A percentile compares a stretch with the other conserved stretches of the same genome.
phyloP scores from a whole-genome alignment of 805 yeast genomes.

The Metschnikowia amazonensis region DNA sequence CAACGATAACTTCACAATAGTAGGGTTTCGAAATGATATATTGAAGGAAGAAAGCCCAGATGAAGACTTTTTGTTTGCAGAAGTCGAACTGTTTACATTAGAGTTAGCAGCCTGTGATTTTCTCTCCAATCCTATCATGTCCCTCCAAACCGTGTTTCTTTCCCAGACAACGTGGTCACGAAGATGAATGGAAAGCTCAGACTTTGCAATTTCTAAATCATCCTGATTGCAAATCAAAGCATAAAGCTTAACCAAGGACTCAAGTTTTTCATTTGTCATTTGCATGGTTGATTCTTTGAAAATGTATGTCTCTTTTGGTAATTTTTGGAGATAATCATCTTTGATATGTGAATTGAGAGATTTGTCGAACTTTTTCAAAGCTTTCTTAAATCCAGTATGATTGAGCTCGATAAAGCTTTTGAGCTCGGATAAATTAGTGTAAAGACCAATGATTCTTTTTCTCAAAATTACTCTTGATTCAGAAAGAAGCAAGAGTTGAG shows the following conservation, averaged over 20 bases:
- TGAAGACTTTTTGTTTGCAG: slow-evolving; percentile 8
- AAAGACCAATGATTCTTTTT: slow-evolving; percentile 43
- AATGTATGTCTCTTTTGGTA: slow-evolving; percentile 37
- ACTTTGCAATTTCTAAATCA: slow-evolving; percentile 42
- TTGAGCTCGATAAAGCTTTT: slow-evolving; percentile 50
- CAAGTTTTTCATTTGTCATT: slow-evolving; percentile 31
- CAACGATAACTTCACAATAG: slow-evolving; percentile 43
- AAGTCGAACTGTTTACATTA: slow-evolving; percentile 5
- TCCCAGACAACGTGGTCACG: slow-evolving; percentile 57
- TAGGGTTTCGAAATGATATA: slow-evolving; percentile 17
- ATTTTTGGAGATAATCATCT: slow-evolving; percentile 44
- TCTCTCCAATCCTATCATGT: slow-evolving; percentile 64
- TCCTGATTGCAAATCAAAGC: slow-evolving; percentile 33
- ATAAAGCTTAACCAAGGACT: slow-evolving; percentile 31
- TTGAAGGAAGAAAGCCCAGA: slow-evolving; percentile 16
- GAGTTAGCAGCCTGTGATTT: slow-evolving; percentile 68
- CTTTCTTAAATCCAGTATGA: slow-evolving; percentile 51
- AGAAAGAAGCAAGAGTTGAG: slow-evolving; percentile 17
- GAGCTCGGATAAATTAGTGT: slow-evolving; percentile 45
- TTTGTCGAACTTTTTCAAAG: slow-evolving; percentile 52
- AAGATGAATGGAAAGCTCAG: slow-evolving; percentile 54
- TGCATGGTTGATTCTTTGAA: slow-evolving; percentile 33
- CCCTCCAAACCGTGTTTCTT: slow-evolving; percentile 54
- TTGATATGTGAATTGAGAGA: slow-evolving; percentile 43
- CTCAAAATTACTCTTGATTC: slow-evolving; percentile 51